Conservation (phyloP, 768 basidiomycete species). For the Termitomyces sp. region DNA sequence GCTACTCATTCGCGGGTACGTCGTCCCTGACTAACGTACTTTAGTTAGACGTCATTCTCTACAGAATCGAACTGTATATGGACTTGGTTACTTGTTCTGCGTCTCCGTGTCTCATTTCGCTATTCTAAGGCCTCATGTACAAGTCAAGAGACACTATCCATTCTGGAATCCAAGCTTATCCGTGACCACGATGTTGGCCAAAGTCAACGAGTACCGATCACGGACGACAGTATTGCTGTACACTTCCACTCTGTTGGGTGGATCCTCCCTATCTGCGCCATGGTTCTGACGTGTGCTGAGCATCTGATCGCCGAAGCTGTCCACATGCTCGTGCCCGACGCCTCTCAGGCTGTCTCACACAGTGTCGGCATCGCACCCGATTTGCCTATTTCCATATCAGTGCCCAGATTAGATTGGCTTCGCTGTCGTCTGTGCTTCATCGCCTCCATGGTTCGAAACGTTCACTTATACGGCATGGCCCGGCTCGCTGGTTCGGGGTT, state of each 20-base stretch:
- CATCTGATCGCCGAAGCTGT: constrained; percentile 5
- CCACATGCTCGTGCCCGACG: background rate
- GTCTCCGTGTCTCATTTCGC: background rate
- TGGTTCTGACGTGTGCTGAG: constrained; percentile 3
- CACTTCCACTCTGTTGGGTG: background rate
- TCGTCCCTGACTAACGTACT: background rate
- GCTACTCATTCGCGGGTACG: background rate
- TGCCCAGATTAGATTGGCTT: constrained; percentile 11
- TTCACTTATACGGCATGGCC: background rate
- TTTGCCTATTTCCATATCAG: constrained; percentile 6
- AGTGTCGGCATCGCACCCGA: constrained; percentile 5
- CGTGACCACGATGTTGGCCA: background rate
- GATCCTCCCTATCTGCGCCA: background rate
- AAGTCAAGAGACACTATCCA: background rate
- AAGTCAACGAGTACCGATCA: background rate
- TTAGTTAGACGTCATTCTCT: background rate
- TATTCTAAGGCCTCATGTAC: background rate
- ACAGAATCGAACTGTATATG: background rate
- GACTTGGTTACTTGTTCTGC: background rate
- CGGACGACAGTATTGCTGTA: background rate
- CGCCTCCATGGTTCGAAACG: constrained; percentile 8
- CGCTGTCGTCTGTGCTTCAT: constrained; percentile 4
- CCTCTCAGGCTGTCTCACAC: constrained; percentile 3
- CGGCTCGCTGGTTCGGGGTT: background rate
- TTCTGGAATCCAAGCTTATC: background rate